Base-by-base conservation (phyloP, 2,329 filamentous ascomycete genomes). In the Fusarium bulbicola region DNA sequence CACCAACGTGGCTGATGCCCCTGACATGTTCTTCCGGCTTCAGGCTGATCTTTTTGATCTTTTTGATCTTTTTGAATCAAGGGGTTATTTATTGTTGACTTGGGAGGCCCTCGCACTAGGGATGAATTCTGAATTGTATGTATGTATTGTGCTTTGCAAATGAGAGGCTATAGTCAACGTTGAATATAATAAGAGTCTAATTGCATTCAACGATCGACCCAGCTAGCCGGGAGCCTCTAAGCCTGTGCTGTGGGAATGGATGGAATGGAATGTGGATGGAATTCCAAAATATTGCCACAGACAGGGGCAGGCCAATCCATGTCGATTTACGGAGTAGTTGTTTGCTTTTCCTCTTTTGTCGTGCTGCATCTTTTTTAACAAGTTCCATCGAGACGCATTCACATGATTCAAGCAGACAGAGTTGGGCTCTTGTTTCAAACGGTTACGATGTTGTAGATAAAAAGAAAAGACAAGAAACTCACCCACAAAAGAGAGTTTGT, bases 261-360 rank as follows among this genome's bases (percentile, higher is more conserved):
- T 9, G 70, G 47, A 32, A 49, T 49, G 46, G 70, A 73, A 70
- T 67, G 70, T 71, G 70, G 59, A 73, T 73, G 53, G 70, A 71
- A 73, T 60, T 71, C 57, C 59, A 58, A 71, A 53, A 46, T 26
- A 40, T 70, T 45, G 66, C 70, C 61, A 73, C 66, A 24, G 57
- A 67, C 70, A 73, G 70, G 70, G 70, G 70, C 66, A 37, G 14
- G n/a, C 28, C 39, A 49, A 40, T 30, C 47, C 65, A 62, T 68
- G 63, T 43, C 46, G 28, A 26, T 28, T 66, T 59, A n/a, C n/a
- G n/a, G n/a, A n/a, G n/a, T n/a, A 45, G 53, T 21, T 59, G n/a
- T 50, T 59, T 66, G 26, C 64, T 42, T 54, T 63, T 57, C 52
- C 59, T 54, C 50, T 73, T 60, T 66, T 45, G 53, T 70, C 68